These are phyloP conservation scores for Beauveria sp. DNA, from an alignment of 2,329 filamentous ascomycete genomes.

Conservation along the genomic window DNA sequence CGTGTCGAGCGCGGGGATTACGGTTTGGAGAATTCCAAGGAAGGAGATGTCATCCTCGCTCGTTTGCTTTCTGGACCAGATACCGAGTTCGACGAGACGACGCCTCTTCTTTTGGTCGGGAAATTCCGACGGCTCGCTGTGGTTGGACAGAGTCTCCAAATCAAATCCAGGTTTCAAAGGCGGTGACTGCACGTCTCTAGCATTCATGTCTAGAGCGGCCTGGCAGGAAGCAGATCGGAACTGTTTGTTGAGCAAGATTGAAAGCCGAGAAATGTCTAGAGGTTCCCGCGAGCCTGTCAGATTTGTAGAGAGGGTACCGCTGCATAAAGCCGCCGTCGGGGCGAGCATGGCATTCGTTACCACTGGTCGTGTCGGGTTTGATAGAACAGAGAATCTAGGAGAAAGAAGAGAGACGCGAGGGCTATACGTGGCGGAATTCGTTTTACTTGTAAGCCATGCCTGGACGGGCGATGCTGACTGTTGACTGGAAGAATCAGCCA, in stretches of 20 bases:
- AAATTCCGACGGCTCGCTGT: not conserved
- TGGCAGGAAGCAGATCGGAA: not conserved
- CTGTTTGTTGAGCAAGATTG: not conserved
- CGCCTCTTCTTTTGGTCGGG: not conserved
- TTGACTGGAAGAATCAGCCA: not conserved
- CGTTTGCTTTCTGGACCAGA: not conserved
- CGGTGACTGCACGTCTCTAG: not conserved
- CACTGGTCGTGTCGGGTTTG: not conserved
- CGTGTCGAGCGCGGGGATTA: constrained; percentile 55
- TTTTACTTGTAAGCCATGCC: not conserved
- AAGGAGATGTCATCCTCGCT: not conserved
- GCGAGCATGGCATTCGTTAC: not conserved
- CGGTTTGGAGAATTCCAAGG: not conserved
- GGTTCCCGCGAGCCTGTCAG: not conserved
- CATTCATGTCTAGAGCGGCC: not conserved
- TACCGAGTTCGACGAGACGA: not conserved
- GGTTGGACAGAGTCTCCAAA: not conserved
- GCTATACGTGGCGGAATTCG: not conserved
- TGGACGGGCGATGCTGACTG: not conserved
- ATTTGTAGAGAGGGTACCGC: not conserved
- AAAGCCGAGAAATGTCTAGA: not conserved
- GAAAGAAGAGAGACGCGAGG: not conserved
- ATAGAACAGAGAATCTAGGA: not conserved
- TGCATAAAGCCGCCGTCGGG: not conserved
- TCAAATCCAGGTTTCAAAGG: not conserved